Conservation (phyloP, 1,284 basidiomycete genomes). For the Ceratobasidium sp. region DNA sequence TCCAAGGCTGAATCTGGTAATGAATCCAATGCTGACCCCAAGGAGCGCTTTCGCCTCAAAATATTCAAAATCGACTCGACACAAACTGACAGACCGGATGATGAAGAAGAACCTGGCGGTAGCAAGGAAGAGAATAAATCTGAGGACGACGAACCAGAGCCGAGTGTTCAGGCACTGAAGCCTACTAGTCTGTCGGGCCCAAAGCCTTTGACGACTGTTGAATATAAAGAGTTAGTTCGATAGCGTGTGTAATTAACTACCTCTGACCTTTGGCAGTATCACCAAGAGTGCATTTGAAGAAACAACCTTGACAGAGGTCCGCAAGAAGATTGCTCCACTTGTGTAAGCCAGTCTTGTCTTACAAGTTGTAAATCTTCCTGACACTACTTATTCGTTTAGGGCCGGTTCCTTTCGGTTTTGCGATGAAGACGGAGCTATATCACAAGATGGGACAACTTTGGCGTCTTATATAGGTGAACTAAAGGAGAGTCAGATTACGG, state of each 20-base stretch:
- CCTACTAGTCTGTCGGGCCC: no score
- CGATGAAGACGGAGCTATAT: background rate
- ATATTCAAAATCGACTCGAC: background rate
- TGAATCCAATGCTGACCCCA: background rate
- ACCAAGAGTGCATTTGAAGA: background rate
- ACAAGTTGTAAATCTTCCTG: background rate
- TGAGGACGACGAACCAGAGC: background rate
- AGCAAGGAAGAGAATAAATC: no score
- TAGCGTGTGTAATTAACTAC: background rate
- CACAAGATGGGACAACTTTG: background rate
- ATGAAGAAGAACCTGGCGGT: no score
- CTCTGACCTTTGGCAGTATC: background rate
- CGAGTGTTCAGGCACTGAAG: no score
- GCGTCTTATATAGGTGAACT: background rate
- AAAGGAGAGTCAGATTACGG: background rate
- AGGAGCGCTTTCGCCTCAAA: background rate
- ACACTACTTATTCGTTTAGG: background rate
- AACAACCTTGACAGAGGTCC: background rate
- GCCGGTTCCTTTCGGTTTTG: background rate
- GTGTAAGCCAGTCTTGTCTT: background rate
- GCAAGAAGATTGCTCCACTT: background rate
- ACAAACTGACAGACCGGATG: background rate
- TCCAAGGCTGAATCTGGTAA: background rate
- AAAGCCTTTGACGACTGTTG: background rate
- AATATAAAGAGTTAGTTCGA: background rate